A percentile compares a stretch with the other conserved stretches of the same genome.
phyloP scores from a whole-genome alignment of 495 filamentous ascomycete genomes.

The Rostrohypoxylon terebratum region DNA sequence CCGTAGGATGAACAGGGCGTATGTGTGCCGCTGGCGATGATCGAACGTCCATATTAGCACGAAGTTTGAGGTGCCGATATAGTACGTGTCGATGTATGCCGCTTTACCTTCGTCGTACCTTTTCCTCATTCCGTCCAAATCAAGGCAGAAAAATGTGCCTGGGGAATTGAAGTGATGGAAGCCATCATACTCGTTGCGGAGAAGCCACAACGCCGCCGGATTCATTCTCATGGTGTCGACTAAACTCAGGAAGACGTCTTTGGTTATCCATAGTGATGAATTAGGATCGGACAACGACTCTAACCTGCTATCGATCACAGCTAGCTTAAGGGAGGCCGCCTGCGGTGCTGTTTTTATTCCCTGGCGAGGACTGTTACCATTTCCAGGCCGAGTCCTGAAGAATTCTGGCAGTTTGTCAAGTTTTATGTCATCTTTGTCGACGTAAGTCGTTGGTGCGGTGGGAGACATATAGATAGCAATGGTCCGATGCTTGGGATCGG shows the following conservation, averaged over 20 bases:
- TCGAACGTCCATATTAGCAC: slow-evolving; percentile 46
- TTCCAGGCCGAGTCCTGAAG: slow-evolving; percentile 15
- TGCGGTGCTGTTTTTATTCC: background rate
- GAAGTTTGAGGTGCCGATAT: slow-evolving; percentile 44
- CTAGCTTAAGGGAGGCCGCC: slow-evolving; percentile 28
- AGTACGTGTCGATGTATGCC: slow-evolving; percentile 36
- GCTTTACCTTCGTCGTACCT: background rate
- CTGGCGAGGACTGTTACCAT: too few species aligned
- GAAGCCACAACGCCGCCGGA: slow-evolving; percentile 38
- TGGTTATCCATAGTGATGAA: slow-evolving; percentile 30
- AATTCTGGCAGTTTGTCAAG: slow-evolving; percentile 22
- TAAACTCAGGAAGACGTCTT: slow-evolving; percentile 33
- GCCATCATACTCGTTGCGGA: slow-evolving; percentile 42
- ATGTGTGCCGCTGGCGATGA: slow-evolving; percentile 18
- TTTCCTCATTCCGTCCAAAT: background rate
- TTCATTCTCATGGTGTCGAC: slow-evolving; percentile 34
- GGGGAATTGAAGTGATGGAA: slow-evolving; percentile 31
- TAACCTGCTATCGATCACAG: slow-evolving; percentile 34
- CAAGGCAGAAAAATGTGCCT: background rate
- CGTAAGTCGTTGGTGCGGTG: slow-evolving; percentile 21
- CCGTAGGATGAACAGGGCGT: slow-evolving; percentile 36
- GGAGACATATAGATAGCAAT: slow-evolving; percentile 27
- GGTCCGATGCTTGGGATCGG: slow-evolving; percentile 28
- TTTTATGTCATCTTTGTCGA: slow-evolving; percentile 28
- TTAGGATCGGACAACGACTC: slow-evolving; percentile 34